Evolutionary conservation across 2,329 filamentous ascomycete genomes (phyloP).

Genomic region (Akanthomyces uredinophilus): DNA sequence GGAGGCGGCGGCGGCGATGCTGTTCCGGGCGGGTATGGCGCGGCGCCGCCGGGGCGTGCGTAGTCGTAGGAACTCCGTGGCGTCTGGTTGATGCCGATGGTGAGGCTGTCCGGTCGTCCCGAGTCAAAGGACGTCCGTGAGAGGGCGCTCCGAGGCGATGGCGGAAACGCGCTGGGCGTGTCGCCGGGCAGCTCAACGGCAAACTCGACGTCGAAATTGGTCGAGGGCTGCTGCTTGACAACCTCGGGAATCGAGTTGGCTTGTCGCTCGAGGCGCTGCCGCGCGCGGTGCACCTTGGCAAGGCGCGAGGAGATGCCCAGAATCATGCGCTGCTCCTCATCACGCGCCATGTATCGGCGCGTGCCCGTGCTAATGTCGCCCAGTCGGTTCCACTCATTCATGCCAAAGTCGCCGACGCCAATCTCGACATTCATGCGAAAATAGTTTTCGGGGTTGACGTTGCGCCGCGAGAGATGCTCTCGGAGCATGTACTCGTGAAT

Average conservation of each 20-base stretch:
- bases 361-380: slow-evolving; percentile 93
- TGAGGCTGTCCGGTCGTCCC: slow-evolving; percentile 42
- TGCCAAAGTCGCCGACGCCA: slow-evolving; percentile 92
- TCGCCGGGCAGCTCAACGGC: slow-evolving; percentile 57
- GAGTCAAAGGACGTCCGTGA: slow-evolving; percentile 55
- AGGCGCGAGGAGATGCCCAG: slow-evolving; percentile 72
- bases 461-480: slow-evolving; percentile 69
- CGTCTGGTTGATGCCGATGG: slow-evolving; percentile 27
- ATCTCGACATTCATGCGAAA: slow-evolving; percentile 96
- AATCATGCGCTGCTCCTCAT: slow-evolving; percentile 71
- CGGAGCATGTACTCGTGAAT: slow-evolving; percentile 83
- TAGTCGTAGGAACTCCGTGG: slow-evolving; percentile 48
- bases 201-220: slow-evolving; percentile 38
- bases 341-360: slow-evolving; percentile 70
- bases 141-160: slow-evolving; percentile 32
- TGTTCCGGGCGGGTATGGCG: slow-evolving; percentile 25
- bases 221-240: slow-evolving; percentile 36
- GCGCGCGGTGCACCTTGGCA: slow-evolving; percentile 75
- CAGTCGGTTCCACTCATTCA: slow-evolving; percentile 97
- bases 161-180: slow-evolving; percentile 36
- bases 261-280: slow-evolving; percentile 57
- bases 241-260: slow-evolving; percentile 39
- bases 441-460: slow-evolving; percentile 85
- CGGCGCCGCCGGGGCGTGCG: slow-evolving; percentile 29
- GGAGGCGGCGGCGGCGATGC: slow-evolving; percentile 18